phyloP scores from a whole-genome alignment of 108 stramenopile genomes.

The Seminavis robusta region DNA sequence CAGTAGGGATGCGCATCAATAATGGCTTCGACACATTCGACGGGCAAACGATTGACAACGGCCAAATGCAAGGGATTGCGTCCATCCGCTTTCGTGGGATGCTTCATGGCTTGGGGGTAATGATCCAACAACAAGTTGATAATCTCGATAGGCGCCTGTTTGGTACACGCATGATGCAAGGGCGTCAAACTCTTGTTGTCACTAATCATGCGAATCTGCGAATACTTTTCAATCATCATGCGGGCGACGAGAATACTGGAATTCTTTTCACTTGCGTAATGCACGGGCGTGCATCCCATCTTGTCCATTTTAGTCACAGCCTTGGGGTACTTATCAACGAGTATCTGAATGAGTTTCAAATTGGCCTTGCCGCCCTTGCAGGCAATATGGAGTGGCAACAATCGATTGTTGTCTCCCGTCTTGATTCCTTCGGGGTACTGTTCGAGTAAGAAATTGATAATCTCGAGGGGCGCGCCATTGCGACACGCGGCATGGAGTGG shows the following conservation, averaged over 20 bases:
- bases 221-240: too few relatives aligned
- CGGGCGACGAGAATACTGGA: too few relatives aligned
- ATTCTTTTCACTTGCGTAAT: neutral
- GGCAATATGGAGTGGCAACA: neutral
- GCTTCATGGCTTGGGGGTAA: conserved; percentile 1
- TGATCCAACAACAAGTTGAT: neutral
- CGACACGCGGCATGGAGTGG: neutral
- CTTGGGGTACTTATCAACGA: neutral
- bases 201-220: too few relatives aligned
- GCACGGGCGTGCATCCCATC: neutral
- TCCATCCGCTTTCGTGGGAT: too few relatives aligned
- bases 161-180: neutral
- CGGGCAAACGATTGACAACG: too few relatives aligned
- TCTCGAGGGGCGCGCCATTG: neutral
- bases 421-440: neutral
- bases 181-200: too few relatives aligned
- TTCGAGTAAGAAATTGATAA: neutral
- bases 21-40: too few relatives aligned
- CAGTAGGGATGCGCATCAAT: too few relatives aligned
- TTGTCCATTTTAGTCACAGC: neutral
- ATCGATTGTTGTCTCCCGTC: neutral
- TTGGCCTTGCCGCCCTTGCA: neutral
- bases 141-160: neutral
- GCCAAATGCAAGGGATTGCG: too few relatives aligned
- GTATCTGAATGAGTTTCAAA: neutral